Evolutionary conservation across 2,329 filamentous ascomycete genomes (phyloP), one percentile per base, ranked within the genome.

Genomic region (Trichoderma atroviride): DNA sequence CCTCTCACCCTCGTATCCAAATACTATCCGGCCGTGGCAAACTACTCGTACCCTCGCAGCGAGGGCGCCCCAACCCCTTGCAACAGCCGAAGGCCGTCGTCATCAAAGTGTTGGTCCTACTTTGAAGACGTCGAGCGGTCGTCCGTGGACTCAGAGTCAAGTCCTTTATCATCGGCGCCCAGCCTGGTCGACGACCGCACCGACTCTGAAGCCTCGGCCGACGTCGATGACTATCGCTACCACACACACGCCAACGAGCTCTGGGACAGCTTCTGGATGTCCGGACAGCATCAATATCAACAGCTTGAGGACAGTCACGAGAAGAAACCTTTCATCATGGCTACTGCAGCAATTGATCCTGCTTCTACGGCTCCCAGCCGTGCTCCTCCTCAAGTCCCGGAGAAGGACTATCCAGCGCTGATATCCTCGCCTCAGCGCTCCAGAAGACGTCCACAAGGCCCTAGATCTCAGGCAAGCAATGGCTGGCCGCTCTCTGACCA

Each of bases 161-260:
- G 84, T 31, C 85, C 84, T 6, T 9, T 50, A 37, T 86, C 84
- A 29, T 86, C 84, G 4, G 73, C 82, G 4, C 85, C 85, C 0
- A 82, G 82, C 33, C 80, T 87, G 74, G 80, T 85, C 19, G 84
- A 87, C 71, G 83, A 86, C 73, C 82, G 81, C 5, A 79, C 79
- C 7, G 84, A 86, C 72, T 86, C 84, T 5, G 85, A 87, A 63
- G 75, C 78, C 22, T 87, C 85, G 6, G 72, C 78, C 37, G 85
- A 87, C 24, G 85, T 86, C 53, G 84, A 87, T 72, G 84, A 87
- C 72, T 81, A 82, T 68, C 81, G 84, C 70, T 83, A 85, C 71
- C 81, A 83, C 68, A 74, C 80, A 24, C 80, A 83, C 37, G 79
- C 80, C 5, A 75, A 80, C 31, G 81, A 84, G 72, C 74, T 86